Percentiles rank a stretch among this genome's conserved stretches.
phyloP scores from a whole-genome alignment of 306 rosid species.

The Casuarina cunninghamiana region DNA sequence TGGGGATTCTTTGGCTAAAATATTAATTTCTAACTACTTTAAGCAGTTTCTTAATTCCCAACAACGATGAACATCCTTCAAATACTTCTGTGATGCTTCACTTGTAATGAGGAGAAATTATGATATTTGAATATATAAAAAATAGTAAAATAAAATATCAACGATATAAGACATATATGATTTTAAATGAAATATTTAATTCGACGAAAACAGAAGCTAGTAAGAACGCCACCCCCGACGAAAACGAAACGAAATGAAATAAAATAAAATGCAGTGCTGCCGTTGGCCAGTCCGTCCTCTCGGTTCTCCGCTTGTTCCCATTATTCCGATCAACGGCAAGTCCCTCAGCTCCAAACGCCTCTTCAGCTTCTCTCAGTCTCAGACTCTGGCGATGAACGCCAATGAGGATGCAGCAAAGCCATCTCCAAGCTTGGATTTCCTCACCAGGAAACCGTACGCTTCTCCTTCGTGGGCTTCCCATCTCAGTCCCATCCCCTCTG shows the following conservation, averaged over 20 bases:
- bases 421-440: conserved; percentile 38
- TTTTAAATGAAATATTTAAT: no score
- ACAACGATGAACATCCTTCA: no score
- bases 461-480: conserved; percentile 92
- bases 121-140: no score
- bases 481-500: conserved; percentile 71
- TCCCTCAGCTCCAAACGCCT: background rate
- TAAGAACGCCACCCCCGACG: background rate
- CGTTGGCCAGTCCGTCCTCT: conserved; percentile 6
- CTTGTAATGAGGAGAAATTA: no score
- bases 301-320: background rate
- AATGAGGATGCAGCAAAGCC: background rate
- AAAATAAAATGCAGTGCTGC: conserved; percentile 26
- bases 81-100: no score
- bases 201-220: no score
- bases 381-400: conserved; percentile 30
- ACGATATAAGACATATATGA: no score
- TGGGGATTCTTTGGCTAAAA: no score
- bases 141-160: no score
- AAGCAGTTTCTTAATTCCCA: no score
- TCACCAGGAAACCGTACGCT: conserved; percentile 48
- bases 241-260: background rate
- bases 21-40: no score
- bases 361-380: conserved; percentile 7
- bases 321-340: conserved; percentile 5